Evolutionary conservation across 495 filamentous ascomycete genomes (phyloP).

Genomic region (Aspergillus asperescens): DNA sequence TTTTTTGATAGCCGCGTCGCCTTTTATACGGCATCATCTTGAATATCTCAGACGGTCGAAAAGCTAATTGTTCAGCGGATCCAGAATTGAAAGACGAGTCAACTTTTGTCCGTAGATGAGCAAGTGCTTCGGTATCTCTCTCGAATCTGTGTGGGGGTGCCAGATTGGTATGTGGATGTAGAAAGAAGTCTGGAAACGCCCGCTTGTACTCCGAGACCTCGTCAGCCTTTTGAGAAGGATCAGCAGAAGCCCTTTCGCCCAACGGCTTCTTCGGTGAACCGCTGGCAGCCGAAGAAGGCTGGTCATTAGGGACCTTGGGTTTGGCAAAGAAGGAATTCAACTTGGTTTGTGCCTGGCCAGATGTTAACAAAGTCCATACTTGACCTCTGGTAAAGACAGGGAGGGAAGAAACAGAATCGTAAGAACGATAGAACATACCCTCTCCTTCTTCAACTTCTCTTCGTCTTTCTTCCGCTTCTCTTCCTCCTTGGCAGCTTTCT

Average conservation of each 20-base stretch:
- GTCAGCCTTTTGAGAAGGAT: slow-evolving; percentile 13
- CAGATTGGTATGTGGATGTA: slow-evolving; percentile 60
- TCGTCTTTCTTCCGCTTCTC: slow-evolving; percentile 42
- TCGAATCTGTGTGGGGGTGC: slow-evolving; percentile 50
- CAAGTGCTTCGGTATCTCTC: slow-evolving; percentile 51
- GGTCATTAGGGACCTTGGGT: slow-evolving; percentile 29
- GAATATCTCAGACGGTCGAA: slow-evolving; percentile 55
- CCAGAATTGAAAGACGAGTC: slow-evolving; percentile 37
- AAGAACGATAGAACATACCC: not conserved
- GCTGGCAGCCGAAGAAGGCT: slow-evolving; percentile 17
- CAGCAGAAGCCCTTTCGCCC: slow-evolving; percentile 10
- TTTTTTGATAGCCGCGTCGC: slow-evolving; percentile 46
- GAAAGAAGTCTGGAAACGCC: slow-evolving; percentile 71
- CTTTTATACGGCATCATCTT: slow-evolving; percentile 50
- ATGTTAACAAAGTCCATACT: not conserved
- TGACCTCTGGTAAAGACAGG: not conserved
- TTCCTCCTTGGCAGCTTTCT: slow-evolving; percentile 43
- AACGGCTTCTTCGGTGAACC: slow-evolving; percentile 24
- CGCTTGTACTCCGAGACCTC: slow-evolving; percentile 59
- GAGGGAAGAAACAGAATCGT: slow-evolving; percentile 6
- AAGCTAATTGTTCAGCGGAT: slow-evolving; percentile 24
- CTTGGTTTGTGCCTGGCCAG: slow-evolving; percentile 49
- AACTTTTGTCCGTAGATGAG: slow-evolving; percentile 41
- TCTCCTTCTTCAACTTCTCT: slow-evolving; percentile 61
- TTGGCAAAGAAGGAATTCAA: slow-evolving; percentile 60